Base-by-base conservation (phyloP, 139 green algal genomes). In the Chlamydomonas asymmetrica region DNA sequence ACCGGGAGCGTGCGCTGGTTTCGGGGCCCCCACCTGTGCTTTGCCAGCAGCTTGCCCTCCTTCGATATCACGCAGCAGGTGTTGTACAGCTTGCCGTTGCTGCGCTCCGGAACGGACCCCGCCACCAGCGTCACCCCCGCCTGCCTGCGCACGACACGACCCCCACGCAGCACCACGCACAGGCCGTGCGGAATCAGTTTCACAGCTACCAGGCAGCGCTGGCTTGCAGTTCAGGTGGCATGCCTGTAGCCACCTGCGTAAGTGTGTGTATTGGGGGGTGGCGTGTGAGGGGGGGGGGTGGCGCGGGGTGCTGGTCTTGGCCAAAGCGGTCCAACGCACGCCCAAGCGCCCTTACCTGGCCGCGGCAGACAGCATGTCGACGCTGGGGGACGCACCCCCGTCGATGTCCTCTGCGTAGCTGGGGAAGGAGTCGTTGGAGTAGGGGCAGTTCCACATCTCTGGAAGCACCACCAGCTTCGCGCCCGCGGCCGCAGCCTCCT, bases 401-500 rank as follows among this genome's bases (percentile, higher is more conserved):
- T 93, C 91, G 22, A 98, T 90, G 66, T 97, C 92, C 82, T 99
- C 95, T 0, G 95, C 94, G 78, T 97, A 97, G 20, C 63, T 83
- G 23, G 94, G 93, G 76, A 99, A 98, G 56, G 68, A 90, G 75
- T 97, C 94, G 63, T 98, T 98, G 57, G 85, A 93, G 85, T 99
- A 99, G 27, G 96, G 96, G 81, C 94, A 98, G 85, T 99, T 98
- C 91, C 89, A 98, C 89, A 98, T 98, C 77, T 98, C 90, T 2
- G 94, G 94, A 23, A 98, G 85, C 18, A 98, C 88, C 43, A 98
- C 90, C 22, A 97, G 65, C 45, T 87, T 48, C 2, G 92, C 90
- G 16, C 90, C 91, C 48, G 80, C 63, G 27, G 60, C 27, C 0
- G 89, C 89, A 9, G 92, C 92, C 43, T 90, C 82, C 71, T 93